Percentiles rank a stretch among this genome's conserved stretches.
Evolutionary conservation across 2,329 filamentous ascomycete species (phyloP).

Genomic region (Colletotrichum navitas): DNA sequence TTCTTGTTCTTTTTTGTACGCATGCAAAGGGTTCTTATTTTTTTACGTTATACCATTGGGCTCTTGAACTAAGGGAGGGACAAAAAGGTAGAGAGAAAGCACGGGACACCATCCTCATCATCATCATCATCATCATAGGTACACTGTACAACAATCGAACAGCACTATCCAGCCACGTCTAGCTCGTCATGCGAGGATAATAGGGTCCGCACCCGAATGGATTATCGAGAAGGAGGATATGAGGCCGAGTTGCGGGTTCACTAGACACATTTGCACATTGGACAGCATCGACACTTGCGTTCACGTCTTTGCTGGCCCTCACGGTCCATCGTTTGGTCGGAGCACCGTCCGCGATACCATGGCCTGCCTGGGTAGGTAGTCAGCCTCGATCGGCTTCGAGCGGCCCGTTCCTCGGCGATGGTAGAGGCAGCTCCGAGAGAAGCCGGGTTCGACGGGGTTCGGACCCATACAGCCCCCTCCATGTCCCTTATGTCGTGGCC

Average conservation of each 20-base stretch:
- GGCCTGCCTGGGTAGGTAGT: no score
- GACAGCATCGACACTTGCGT: no score
- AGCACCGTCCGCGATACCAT: not conserved
- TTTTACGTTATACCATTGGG: constrained; percentile 27
- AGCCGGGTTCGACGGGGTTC: not conserved
- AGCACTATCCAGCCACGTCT: not conserved
- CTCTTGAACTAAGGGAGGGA: not conserved
- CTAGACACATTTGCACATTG: no score
- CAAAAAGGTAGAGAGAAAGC: not conserved
- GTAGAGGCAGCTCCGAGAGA: not conserved
- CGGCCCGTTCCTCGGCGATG: not conserved
- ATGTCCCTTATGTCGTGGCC: not conserved
- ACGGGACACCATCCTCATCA: not conserved
- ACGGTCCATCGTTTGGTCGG: not conserved
- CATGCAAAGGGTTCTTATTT: not conserved
- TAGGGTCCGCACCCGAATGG: not conserved
- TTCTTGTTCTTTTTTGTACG: not conserved
- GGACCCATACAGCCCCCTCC: no score
- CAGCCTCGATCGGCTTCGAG: no score
- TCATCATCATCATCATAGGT: not conserved
- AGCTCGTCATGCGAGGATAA: not conserved
- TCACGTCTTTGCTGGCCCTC: no score
- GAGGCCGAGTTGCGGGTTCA: not conserved
- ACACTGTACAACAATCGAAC: constrained; percentile 6
- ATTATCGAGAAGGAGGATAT: no score